Evolutionary conservation across 176 grass and related monocot genomes (phyloP), one percentile per base, ranked within the genome.

Genomic region (Eleusine indica): DNA sequence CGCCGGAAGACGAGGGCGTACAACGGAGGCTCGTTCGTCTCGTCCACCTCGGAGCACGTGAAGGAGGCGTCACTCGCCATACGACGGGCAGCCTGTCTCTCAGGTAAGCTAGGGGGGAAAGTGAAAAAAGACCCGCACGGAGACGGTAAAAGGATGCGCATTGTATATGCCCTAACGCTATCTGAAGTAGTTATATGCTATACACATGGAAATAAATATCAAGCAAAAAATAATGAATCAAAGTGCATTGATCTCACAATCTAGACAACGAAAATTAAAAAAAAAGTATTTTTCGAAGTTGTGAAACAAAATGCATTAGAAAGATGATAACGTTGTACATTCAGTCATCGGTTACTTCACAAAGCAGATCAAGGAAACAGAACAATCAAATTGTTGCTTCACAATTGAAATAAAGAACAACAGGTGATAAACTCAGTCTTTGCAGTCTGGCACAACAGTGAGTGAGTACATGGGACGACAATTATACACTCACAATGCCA

Each of bases 401-500:
- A 57, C 15, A 58, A n/a, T 1, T 67, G 52, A 15, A 39, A 47
- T 62, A 1, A 15, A 57, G 56, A 40, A 42, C 57, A 54, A 30
- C 44, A 54, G 11, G 40, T 0, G 3, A 74, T 35, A 61, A 77
- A 60, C 56, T 39, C 30, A 75, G 7, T 1, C 25, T 19, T n/a
- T 32, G 14, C 47, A 67, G 46, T 71, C 25, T 21, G 74, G 67
- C 66, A 40, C 1, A 21, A 1, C 25, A 75, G 4, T 11, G 74
- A 75, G 4, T 11, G 74, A n/a, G 32, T 61, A 70, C 32, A 65
- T 3, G 42, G 29, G 51, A 25, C 22, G 8, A 65, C 4, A 70
- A 68, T 15, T 15, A 46, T 37, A 29, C 57, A 84, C 93, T 86
- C 89, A 99, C 96, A 71, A 99, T 99, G 79, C 93, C 75, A 43